Percentiles rank a stretch among this genome's conserved stretches.
These are phyloP conservation scores for Marasmius oreades DNA, from an alignment of 1,284 basidiomycete genomes.

Conservation along the genomic window DNA sequence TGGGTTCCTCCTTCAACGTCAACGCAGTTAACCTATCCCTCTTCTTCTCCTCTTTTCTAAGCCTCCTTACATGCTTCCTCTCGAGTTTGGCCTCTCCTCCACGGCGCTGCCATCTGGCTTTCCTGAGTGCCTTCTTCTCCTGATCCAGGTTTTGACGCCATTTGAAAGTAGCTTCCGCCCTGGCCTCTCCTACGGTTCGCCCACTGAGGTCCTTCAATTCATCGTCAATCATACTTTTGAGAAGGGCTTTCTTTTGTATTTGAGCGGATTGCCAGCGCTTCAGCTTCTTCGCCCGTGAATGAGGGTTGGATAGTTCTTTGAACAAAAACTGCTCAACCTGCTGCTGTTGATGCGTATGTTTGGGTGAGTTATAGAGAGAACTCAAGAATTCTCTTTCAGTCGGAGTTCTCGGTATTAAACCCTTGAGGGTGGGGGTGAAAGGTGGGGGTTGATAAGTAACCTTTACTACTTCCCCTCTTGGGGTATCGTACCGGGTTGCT, in stretches of 20 bases:
- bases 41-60: conserved; percentile 59
- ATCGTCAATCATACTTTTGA: conserved; percentile 48
- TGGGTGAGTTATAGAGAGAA: conserved; percentile 45
- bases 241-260: conserved; percentile 41
- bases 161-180: conserved; percentile 69
- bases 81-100: conserved; percentile 40
- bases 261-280: conserved; percentile 63
- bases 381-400: conserved; percentile 58
- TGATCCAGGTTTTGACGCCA: conserved; percentile 59
- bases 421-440: conserved; percentile 36
- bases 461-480: conserved; percentile 49
- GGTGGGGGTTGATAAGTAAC: conserved; percentile 65
- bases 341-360: conserved; percentile 33
- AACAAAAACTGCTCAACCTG: conserved; percentile 64
- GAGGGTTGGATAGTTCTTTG: conserved; percentile 73
- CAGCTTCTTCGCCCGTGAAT: conserved; percentile 76
- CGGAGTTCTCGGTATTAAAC: conserved; percentile 38
- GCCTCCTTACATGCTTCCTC: conserved; percentile 37
- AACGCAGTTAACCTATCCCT: conserved; percentile 59
- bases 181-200: conserved; percentile 54
- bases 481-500: conserved; percentile 61
- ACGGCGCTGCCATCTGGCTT: conserved; percentile 52
- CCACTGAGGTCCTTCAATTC: conserved; percentile 56
- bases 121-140: conserved; percentile 56
- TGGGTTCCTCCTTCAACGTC: conserved; percentile 54